phyloP scores from a whole-genome alignment of 768 basidiomycete genomes.

The Boletus rubropictus region DNA sequence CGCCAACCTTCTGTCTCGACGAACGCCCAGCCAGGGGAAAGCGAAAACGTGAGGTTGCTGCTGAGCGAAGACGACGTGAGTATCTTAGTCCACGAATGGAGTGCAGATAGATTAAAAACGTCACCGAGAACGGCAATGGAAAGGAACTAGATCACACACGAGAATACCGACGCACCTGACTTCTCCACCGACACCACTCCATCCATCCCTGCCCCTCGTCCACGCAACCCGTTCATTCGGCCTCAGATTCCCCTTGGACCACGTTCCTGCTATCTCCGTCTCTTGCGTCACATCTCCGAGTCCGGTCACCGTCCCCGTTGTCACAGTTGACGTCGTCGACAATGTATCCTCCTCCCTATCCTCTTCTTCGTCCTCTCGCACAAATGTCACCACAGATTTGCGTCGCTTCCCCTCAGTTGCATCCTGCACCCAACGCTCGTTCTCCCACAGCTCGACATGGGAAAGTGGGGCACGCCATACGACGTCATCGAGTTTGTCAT shows the following conservation, averaged over 20 bases:
- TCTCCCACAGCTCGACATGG: slow-evolving; percentile 76
- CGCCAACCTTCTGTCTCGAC: slow-evolving; percentile 77
- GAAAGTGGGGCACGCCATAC: slow-evolving; percentile 62
- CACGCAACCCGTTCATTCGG: slow-evolving; percentile 5
- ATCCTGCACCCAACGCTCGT: slow-evolving; percentile 53
- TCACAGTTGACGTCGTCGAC: slow-evolving; percentile 2
- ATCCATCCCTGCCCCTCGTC: slow-evolving; percentile 15
- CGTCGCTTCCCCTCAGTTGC: slow-evolving; percentile 3
- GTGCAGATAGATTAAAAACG: not conserved
- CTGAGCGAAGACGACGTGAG: slow-evolving; percentile 34
- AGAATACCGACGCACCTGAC: not conserved
- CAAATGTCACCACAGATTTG: slow-evolving; percentile 1
- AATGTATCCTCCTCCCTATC: slow-evolving; percentile 1
- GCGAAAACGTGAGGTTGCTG: slow-evolving; percentile 76
- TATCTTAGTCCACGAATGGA: not conserved
- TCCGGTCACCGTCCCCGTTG: not conserved
- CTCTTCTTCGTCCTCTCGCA: slow-evolving; percentile 12
- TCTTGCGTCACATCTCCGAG: not conserved
- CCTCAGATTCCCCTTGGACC: slow-evolving; percentile 14
- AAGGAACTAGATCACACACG: not conserved
- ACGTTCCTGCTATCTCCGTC: not conserved
- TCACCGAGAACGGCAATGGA: not conserved
- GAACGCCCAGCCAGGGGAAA: slow-evolving; percentile 70
- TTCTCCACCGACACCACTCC: slow-evolving; percentile 11
- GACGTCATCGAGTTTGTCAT: slow-evolving; percentile 58